Conservation (phyloP, 73 alveolate species). For the Paramecium bursaria region DNA sequence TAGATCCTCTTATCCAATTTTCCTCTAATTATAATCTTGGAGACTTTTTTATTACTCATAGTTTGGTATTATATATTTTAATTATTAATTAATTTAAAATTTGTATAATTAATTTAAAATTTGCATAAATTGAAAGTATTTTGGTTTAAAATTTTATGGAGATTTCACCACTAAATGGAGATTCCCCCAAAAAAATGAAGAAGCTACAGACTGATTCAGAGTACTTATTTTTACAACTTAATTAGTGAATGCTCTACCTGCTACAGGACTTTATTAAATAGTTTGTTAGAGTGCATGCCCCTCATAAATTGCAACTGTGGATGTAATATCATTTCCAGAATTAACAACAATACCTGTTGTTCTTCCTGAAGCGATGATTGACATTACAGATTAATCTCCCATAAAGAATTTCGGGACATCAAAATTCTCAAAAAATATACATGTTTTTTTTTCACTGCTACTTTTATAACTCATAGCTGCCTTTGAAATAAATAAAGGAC, state of each 20-base stretch:
- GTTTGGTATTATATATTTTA: no score
- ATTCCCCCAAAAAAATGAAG: no score
- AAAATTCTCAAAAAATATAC: conserved; percentile 89
- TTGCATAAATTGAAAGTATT: no score
- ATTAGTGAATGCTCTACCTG: conserved; percentile 93
- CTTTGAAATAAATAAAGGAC: conserved; percentile 84
- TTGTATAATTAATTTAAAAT: no score
- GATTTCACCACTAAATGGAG: no score
- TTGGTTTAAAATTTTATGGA: no score
- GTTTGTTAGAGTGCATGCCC: conserved; percentile 92
- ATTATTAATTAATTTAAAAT: no score
- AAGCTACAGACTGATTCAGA: no score
- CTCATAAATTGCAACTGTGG: conserved; percentile 90
- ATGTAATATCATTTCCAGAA: conserved; percentile 93
- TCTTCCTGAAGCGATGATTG: conserved; percentile 91
- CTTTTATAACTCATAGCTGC: conserved; percentile 91
- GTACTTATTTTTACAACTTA: conserved; percentile 76
- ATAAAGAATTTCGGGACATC: conserved; percentile 90
- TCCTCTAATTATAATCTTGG: no score
- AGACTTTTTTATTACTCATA: no score
- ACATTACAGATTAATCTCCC: conserved; percentile 84
- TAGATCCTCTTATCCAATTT: no score
- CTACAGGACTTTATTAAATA: conserved; percentile 85
- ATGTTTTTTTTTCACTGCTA: conserved; percentile 87
- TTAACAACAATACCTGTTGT: conserved; percentile 94